Conservation (phyloP, 2,329 filamentous ascomycete genomes). For the Colletotrichum incanum region DNA sequence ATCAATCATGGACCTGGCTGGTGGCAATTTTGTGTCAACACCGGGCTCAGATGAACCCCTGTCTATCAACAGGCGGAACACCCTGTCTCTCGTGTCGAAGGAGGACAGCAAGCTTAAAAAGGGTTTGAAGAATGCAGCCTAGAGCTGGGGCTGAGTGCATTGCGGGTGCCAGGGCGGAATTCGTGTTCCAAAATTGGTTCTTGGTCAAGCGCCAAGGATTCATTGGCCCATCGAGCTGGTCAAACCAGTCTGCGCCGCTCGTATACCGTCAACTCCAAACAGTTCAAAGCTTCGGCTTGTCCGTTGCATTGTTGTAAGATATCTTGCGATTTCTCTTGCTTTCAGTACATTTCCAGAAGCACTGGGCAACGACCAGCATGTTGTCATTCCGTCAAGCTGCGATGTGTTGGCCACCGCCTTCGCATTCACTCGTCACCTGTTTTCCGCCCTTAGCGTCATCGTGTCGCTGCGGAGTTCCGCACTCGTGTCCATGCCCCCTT, state of each 20-base stretch:
- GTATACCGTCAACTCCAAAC: background rate
- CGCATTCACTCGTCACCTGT: background rate
- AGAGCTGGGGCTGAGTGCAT: background rate
- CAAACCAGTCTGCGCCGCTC: background rate
- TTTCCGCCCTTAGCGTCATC: background rate
- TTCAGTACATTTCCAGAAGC: no score
- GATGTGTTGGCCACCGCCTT: background rate
- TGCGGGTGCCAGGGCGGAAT: background rate
- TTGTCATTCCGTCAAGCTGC: no score
- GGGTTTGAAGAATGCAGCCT: background rate
- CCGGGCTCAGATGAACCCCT: background rate
- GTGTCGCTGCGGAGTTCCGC: conserved; percentile 2
- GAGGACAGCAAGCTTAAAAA: background rate
- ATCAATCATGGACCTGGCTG: background rate
- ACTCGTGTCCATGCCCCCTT: background rate
- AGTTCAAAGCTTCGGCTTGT: no score
- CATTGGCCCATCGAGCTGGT: background rate
- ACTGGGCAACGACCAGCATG: background rate
- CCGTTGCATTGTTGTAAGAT: background rate
- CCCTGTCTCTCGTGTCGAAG: background rate
- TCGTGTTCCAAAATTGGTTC: conserved; percentile 18
- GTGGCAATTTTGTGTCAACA: background rate
- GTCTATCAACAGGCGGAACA: background rate
- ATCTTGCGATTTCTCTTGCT: background rate
- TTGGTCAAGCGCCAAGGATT: background rate